Base-by-base conservation (phyloP, 2,329 filamentous ascomycete species). In the Podosphaera aphanis region DNA sequence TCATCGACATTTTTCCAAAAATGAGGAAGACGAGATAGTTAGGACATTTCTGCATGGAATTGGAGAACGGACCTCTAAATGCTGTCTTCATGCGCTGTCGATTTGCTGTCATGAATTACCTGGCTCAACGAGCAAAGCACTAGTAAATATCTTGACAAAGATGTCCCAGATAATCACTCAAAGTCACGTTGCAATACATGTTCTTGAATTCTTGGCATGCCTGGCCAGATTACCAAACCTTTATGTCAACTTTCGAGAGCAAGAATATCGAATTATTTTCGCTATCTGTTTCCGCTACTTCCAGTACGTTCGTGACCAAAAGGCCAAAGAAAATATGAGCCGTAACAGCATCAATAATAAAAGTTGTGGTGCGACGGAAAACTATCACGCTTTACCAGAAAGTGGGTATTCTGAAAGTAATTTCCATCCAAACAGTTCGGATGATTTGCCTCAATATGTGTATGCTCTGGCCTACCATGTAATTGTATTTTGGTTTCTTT, bases 81-180 rank as follows among this genome's bases (percentile, higher is more conserved):
- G 77, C 50, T 98, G 90, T 61, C 93, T 98, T 45, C 88, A 98
- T 60, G 88, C 88, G 0, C 66, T 98, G 18, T 86, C 85, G 0
- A 80, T 98, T 49, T 95, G 88, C 64, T 94, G 86, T 59, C 85
- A 94, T 56, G 90, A 98, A 61, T 72, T 94, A 21, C 86, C 90
- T 2, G 70, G 81, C 16, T 88, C 88, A 11, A 82, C 86, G 44
- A 83, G 80, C 57, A 93, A 88, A 58, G 79, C 77, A 18, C 68
- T 95, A 49, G 81, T 88, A 40, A 80, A 77, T 40, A 83, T 95
- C 52, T 68, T 98, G 46, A 81, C 86, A 56, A 88, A 84, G 59
- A 93, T 98, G 83, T 80, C 86, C 1, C 83, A 86, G 54, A 92
- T 94, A 56, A 93, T 98, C 56, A 95, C 90, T 1, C 86, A 93